Evolutionary conservation across 2,329 filamentous ascomycete species (phyloP).

Genomic region (Botrytis paeoniae): DNA sequence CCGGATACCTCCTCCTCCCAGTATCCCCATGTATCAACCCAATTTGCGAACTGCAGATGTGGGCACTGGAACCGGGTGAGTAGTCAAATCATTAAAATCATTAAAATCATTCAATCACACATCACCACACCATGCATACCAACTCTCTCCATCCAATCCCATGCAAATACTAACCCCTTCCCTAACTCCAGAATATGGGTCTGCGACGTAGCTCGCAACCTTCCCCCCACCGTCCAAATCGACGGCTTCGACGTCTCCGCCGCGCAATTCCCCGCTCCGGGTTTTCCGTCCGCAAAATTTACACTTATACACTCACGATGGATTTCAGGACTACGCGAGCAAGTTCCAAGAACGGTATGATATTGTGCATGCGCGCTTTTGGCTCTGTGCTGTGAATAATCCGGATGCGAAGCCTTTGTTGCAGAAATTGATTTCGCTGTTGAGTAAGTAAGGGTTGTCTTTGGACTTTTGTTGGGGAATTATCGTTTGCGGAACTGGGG

Average conservation of each 20-base stretch:
- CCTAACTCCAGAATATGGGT: no score
- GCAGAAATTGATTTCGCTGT: not conserved
- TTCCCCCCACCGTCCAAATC: not conserved
- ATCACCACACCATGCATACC: not conserved
- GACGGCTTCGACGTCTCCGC: not conserved
- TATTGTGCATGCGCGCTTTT: not conserved
- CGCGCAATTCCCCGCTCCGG: not conserved
- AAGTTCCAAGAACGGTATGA: not conserved
- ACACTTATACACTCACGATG: not conserved
- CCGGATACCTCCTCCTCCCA: not conserved
- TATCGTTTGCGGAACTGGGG: no score
- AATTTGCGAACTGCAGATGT: not conserved
- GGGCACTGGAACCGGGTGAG: not conserved
- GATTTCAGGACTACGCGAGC: not conserved
- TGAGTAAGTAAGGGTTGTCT: not conserved
- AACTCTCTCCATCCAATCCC: not conserved
- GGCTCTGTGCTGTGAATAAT: not conserved
- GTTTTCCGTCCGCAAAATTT: not conserved
- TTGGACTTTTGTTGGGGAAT: not conserved
- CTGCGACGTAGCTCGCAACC: not conserved
- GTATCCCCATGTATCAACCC: not conserved
- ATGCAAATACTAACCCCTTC: no score
- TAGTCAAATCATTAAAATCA: not conserved
- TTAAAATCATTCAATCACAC: no score
- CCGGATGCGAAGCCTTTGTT: not conserved